Evolutionary conservation across 2,329 filamentous ascomycete species (phyloP).

Genomic region (Claviceps sp.): DNA sequence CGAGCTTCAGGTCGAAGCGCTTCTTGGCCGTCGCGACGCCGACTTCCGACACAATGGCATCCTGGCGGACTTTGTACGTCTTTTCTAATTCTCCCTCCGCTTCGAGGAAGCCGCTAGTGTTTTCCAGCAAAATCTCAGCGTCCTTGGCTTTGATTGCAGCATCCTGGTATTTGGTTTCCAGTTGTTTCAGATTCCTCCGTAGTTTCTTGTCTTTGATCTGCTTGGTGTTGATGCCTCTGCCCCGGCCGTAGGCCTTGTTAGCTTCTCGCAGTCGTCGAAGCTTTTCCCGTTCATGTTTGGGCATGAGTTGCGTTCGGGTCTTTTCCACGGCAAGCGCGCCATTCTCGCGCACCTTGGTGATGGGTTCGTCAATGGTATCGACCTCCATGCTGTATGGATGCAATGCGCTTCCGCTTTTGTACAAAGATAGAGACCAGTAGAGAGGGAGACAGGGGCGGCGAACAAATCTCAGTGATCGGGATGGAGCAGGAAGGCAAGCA

Average conservation of each 20-base stretch:
- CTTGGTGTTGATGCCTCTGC: conserved; percentile 58
- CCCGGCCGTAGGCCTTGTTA: conserved; percentile 71
- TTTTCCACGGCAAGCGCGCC: conserved; percentile 38
- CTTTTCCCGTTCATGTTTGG: conserved; percentile 37
- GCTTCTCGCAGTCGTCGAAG: conserved; percentile 45
- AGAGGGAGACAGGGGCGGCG: background rate
- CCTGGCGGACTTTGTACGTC: conserved; percentile 85
- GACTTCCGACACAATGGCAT: conserved; percentile 65
- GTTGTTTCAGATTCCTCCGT: conserved; percentile 59
- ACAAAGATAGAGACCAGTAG: too few relatives aligned
- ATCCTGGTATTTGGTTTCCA: conserved; percentile 73
- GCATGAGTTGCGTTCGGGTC: conserved; percentile 36
- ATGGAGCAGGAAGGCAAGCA: background rate
- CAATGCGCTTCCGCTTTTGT: conserved; percentile 6
- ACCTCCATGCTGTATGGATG: conserved; percentile 22
- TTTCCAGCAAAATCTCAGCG: conserved; percentile 86
- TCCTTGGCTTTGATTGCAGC: conserved; percentile 80
- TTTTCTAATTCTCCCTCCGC: conserved; percentile 77
- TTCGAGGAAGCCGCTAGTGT: conserved; percentile 74
- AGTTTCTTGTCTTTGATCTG: conserved; percentile 81
- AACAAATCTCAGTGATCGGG: background rate
- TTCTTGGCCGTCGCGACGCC: conserved; percentile 80
- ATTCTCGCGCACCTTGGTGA: conserved; percentile 30
- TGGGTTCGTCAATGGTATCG: conserved; percentile 21
- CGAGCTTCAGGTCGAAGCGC: conserved; percentile 76